Percentiles rank a stretch among this genome's conserved stretches.
phyloP scores from a whole-genome alignment of 1,139 yeast genomes.

The Nakaseomyces sp. region DNA sequence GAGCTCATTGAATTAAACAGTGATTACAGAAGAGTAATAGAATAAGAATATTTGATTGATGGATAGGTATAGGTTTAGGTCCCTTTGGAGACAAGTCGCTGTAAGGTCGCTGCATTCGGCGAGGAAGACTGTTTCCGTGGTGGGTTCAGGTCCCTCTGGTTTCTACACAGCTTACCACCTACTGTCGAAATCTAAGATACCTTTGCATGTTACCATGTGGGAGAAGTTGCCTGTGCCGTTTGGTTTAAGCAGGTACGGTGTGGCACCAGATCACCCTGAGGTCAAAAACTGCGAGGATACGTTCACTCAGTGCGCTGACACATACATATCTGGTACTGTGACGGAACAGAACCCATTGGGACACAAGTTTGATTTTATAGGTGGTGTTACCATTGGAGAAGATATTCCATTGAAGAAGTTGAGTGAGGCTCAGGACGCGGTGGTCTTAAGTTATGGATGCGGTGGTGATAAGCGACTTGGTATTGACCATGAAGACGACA shows the following conservation, averaged over 20 bases:
- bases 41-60: too few species aligned
- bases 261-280: slow-evolving; percentile 99
- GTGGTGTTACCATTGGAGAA: slow-evolving; percentile 61
- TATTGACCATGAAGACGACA: slow-evolving; percentile 50
- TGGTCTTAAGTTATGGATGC: slow-evolving; percentile 81
- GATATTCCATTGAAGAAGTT: slow-evolving; percentile 47
- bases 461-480: slow-evolving; percentile 48
- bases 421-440: slow-evolving; percentile 52
- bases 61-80: background rate
- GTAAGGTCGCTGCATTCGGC: background rate
- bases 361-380: slow-evolving; percentile 54
- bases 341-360: slow-evolving; percentile 9
- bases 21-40: too few species aligned
- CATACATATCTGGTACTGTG: slow-evolving; percentile 9
- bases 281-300: slow-evolving; percentile 85
- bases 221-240: slow-evolving; percentile 84
- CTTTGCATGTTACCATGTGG: slow-evolving; percentile 53
- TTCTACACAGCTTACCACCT: slow-evolving; percentile 81
- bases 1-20: too few species aligned
- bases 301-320: slow-evolving; percentile 52
- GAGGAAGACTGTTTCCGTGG: slow-evolving; percentile 39
- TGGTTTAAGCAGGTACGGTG: slow-evolving; percentile 88
- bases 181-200: slow-evolving; percentile 43
- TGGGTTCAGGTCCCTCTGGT: slow-evolving; percentile 97
- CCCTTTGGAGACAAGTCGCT: background rate